Percentiles rank a stretch among this genome's conserved stretches.
Conservation (phyloP, 2,329 filamentous ascomycete species). For the Aureobasidium subglaciale region DNA sequence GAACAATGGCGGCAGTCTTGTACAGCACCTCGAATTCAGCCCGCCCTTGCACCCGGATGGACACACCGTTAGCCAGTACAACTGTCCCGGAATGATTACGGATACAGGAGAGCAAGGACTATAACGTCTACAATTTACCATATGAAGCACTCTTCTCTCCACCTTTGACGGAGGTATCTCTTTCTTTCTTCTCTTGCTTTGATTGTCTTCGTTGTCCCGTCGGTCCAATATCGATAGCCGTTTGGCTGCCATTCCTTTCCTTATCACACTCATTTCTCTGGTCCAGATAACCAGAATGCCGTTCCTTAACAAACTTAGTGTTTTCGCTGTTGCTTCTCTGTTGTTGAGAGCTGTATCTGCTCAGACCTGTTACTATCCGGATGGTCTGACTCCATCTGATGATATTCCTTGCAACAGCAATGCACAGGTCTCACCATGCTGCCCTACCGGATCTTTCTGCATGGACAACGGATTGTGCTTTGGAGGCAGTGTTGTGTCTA, state of each 20-base stretch:
- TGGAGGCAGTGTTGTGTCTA: constrained; percentile 24
- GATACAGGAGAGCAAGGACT: constrained; percentile 5
- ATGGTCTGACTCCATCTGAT: constrained; percentile 22
- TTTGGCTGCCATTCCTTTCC: not conserved
- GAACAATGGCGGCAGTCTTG: not conserved
- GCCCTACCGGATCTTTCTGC: constrained; percentile 24
- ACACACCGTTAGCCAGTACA: constrained; percentile 7
- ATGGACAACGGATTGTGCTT: constrained; percentile 29
- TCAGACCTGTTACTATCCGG: constrained; percentile 26
- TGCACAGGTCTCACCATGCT: constrained; percentile 23
- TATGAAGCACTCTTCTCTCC: constrained; percentile 1
- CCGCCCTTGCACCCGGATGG: constrained; percentile 9
- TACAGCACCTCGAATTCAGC: constrained; percentile 7
- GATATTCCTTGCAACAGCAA: constrained; percentile 22
- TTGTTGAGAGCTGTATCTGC: constrained; percentile 12
- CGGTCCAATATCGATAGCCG: not conserved
- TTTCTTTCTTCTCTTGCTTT: not conserved
- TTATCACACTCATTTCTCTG: not conserved
- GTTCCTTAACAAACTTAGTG: not conserved
- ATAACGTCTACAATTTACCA: constrained; percentile 4
- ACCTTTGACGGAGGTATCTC: not conserved
- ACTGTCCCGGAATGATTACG: constrained; percentile 7
- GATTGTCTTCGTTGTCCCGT: not conserved
- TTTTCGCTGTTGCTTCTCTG: not conserved
- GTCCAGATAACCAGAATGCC: not conserved